phyloP scores from a whole-genome alignment of 768 basidiomycete genomes.

The Daedaleopsis sinensis region DNA sequence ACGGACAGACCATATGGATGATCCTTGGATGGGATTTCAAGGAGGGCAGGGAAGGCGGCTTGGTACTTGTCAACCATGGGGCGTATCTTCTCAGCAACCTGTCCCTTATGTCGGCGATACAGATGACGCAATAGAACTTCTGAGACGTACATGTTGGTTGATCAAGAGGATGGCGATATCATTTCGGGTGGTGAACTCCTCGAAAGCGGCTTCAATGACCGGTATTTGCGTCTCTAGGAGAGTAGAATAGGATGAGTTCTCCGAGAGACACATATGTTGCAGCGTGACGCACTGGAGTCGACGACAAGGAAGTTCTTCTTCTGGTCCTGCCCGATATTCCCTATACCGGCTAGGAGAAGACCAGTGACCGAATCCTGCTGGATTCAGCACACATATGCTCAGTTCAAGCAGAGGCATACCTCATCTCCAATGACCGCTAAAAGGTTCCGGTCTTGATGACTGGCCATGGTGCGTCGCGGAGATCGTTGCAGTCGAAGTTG shows the following conservation, averaged over 20 bases:
- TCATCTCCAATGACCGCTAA: constrained; percentile 98
- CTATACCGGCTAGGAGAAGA: constrained; percentile 91
- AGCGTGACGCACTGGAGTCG: constrained; percentile 66
- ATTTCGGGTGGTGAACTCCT: constrained; percentile 91
- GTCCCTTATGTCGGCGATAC: constrained; percentile 1
- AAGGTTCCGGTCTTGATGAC: constrained; percentile 75
- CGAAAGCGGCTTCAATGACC: constrained; percentile 88
- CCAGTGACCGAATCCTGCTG: constrained; percentile 95
- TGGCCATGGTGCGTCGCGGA: constrained; percentile 42
- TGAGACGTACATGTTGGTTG: constrained; percentile 89
- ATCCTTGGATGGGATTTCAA: constrained; percentile 98
- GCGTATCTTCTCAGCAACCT: constrained; percentile 98
- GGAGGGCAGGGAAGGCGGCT: constrained; percentile 92
- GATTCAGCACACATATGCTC: constrained; percentile 5
- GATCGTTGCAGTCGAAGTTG: not conserved
- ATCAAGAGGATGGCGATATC: constrained; percentile 97
- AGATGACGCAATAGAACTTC: not conserved
- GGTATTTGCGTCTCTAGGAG: constrained; percentile 86
- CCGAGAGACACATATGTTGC: constrained; percentile 31
- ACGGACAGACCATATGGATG: constrained; percentile 87
- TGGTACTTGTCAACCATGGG: constrained; percentile 94
- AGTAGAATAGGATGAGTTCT: not conserved
- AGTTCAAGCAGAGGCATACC: constrained; percentile 43
- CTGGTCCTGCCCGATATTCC: constrained; percentile 86
- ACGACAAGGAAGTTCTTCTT: constrained; percentile 99